Base-by-base conservation (phyloP, 148 eudicot species). In the Diospyros lotus region DNA sequence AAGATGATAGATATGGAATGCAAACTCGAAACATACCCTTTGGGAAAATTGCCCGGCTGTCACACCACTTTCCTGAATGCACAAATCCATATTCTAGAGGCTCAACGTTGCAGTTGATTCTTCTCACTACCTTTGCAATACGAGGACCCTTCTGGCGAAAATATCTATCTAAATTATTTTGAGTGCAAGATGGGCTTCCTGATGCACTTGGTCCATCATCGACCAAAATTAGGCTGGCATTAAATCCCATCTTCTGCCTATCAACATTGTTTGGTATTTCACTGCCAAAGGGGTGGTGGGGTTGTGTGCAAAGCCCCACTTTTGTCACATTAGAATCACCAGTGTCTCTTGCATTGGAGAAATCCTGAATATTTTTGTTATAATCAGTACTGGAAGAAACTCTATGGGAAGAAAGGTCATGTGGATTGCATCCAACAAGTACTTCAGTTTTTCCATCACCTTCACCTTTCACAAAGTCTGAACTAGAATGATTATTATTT, bases 71-170 rank as follows among this genome's bases (percentile, higher is more conserved):
- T 79, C 91, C 98, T 9, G 88, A 74, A 50, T 77, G 72, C 80
- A 95, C 91, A 52, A 73, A 62, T 68, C 99, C 98, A 74, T 70
- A 85, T 66, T 88, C 90, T 68, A 93, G 77, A 58, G 90, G 87
- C 81, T 93, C 99, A 66, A 89, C 93, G 73, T 84, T 85, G 84
- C 89, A 88, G 75, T 83, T 93, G 73, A 96, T 86, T 82, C 97
- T 87, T 80, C 97, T 82, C 14, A 96, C 92, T 68, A 93, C 88
- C 81, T 91, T 93, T 18, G 98, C 99, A 73, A 93, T 89, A 40
- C 98, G 98, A 76, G 98, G 98, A 54, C 99, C 98, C 83, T 88
- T 93, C 18, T 82, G 91, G 69, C 91, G 94, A 78, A 66, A 84
- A 80, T 65, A 62, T 68, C 73, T 87, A 76, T 88, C 94, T 73